A percentile compares a stretch with the other conserved stretches of the same genome.
These are phyloP conservation scores for Penicillium odoratum DNA, from an alignment of 495 filamentous ascomycete species.

Conservation along the genomic window DNA sequence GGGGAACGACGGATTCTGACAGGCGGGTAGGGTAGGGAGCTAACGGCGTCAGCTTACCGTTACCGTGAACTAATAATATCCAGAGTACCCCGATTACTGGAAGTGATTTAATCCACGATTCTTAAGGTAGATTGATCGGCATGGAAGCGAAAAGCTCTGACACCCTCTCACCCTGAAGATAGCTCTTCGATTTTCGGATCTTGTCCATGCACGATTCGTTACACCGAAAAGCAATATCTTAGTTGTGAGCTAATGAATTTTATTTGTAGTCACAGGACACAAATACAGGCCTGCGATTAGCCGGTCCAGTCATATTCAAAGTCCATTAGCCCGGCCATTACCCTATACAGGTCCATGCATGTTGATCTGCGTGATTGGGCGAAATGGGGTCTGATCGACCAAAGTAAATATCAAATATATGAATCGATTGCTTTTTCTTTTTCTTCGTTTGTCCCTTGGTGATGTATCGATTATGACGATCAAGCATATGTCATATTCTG, in stretches of 20 bases:
- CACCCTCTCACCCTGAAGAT: not conserved
- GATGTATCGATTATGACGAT: no score
- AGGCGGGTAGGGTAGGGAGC: no score
- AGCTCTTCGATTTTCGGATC: not conserved
- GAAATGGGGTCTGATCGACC: no score
- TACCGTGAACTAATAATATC: no score
- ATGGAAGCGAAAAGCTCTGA: not conserved
- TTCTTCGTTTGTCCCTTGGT: no score
- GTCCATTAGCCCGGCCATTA: not conserved
- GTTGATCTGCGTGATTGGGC: slow-evolving; percentile 1
- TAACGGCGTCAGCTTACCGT: no score
- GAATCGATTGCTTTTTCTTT: no score
- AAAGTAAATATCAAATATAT: no score
- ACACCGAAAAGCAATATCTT: slow-evolving; percentile 4
- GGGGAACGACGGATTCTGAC: not conserved
- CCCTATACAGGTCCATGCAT: not conserved
- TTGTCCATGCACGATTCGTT: slow-evolving; percentile 8
- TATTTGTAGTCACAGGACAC: slow-evolving; percentile 8
- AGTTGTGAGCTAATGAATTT: not conserved
- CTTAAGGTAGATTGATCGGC: not conserved
- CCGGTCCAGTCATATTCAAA: slow-evolving; percentile 3
- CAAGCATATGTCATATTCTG: no score
- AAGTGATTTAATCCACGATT: not conserved
- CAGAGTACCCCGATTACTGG: no score
- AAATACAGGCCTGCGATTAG: slow-evolving; percentile 5